phyloP scores from a whole-genome alignment of 225 moss, liverwort and hornwort genomes.

The Marchantia paleacea region DNA sequence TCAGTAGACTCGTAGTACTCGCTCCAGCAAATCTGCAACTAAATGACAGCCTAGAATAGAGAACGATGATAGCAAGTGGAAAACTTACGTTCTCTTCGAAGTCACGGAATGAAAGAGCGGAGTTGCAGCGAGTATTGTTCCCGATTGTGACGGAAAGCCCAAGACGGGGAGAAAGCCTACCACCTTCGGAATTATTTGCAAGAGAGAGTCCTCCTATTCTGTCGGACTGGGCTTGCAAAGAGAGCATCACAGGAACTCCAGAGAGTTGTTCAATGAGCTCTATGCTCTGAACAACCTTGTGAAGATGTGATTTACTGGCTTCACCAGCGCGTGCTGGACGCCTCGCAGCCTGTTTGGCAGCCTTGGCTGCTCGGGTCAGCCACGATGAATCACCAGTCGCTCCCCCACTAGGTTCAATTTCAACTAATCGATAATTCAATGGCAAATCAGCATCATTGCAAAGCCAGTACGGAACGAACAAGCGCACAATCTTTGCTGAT shows the following conservation, averaged over 20 bases:
- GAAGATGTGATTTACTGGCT: constrained; percentile 53
- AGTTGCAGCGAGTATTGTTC: constrained; percentile 61
- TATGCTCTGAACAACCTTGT: constrained; percentile 69
- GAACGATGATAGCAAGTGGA: not conserved
- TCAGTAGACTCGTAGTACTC: no score
- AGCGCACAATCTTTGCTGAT: constrained; percentile 87
- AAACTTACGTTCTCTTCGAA: constrained; percentile 83
- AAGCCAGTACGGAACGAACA: constrained; percentile 98
- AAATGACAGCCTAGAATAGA: not conserved
- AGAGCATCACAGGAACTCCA: constrained; percentile 89
- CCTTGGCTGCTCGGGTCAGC: constrained; percentile 88
- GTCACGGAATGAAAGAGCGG: constrained; percentile 81
- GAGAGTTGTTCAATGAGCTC: constrained; percentile 70
- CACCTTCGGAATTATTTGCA: constrained; percentile 78
- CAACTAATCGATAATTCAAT: constrained; percentile 79
- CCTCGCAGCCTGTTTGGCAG: constrained; percentile 94
- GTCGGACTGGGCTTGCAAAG: constrained; percentile 91
- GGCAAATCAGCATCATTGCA: constrained; percentile 80
- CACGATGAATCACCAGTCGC: constrained; percentile 74
- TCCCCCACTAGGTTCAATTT: constrained; percentile 77
- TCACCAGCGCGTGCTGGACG: constrained; percentile 68
- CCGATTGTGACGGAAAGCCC: constrained; percentile 74
- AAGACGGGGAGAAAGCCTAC: constrained; percentile 78
- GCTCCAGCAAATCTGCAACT: not conserved
- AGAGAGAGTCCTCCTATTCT: constrained; percentile 67